Percentiles rank a stretch among this genome's conserved stretches.
These are phyloP conservation scores for Cyberlindnera americana DNA, from an alignment of 805 yeast species.

Conservation along the genomic window DNA sequence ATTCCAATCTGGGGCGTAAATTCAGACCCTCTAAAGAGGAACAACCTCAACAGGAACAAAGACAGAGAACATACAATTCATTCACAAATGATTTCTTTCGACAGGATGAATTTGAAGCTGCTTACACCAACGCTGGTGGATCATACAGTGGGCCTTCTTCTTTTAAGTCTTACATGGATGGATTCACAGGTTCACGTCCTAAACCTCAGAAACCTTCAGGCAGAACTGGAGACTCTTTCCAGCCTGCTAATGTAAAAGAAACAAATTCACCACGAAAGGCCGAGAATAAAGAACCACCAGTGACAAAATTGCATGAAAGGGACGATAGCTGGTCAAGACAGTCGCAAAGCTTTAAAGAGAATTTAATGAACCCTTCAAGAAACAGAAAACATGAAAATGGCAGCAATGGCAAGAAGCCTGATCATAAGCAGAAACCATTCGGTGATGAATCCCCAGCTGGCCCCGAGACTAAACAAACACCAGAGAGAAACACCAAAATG, in stretches of 20 bases:
- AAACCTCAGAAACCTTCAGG: conserved; percentile 3
- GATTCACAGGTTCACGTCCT: conserved; percentile 4
- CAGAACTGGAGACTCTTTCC: background rate
- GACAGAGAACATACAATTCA: no score
- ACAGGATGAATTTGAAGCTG: conserved; percentile 1
- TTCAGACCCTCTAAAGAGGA: no score
- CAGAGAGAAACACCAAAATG: background rate
- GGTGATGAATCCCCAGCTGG: no score
- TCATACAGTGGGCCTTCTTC: background rate
- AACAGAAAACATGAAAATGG: background rate
- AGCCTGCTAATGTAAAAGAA: background rate
- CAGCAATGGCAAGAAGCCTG: no score
- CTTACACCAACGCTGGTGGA: conserved; percentile 1
- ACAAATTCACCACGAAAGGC: background rate
- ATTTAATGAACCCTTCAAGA: background rate
- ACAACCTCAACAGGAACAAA: no score
- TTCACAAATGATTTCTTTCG: background rate
- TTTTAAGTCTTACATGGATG: background rate
- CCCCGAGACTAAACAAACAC: no score
- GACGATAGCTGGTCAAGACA: background rate
- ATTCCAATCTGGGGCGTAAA: no score
- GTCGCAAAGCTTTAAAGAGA: background rate
- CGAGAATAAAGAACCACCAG: background rate
- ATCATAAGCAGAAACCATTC: no score
- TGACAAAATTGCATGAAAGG: no score